Conservation (phyloP, 352 stramenopile species). For the Phytophthora cryptogea region DNA sequence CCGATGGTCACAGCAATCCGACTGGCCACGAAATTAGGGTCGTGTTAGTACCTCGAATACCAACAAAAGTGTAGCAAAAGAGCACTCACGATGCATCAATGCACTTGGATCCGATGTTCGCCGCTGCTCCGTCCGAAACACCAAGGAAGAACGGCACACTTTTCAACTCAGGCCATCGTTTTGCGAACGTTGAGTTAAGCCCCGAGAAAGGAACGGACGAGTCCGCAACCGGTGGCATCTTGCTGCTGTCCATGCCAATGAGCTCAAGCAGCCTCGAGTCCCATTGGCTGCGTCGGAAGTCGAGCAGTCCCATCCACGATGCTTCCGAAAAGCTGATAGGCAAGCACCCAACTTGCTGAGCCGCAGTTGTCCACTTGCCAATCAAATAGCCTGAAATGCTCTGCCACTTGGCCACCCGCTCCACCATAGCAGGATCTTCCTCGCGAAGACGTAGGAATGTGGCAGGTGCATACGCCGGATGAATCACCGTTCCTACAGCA, state of each 20-base stretch:
- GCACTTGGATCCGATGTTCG: slow-evolving; percentile 96
- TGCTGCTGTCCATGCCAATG: slow-evolving; percentile 65
- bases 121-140: slow-evolving; percentile 92
- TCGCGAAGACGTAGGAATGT: slow-evolving; percentile 87
- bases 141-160: slow-evolving; percentile 87
- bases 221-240: slow-evolving; percentile 75
- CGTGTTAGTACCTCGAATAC: slow-evolving; percentile 12
- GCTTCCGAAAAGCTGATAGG: slow-evolving; percentile 94
- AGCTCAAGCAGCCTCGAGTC: slow-evolving; percentile 80
- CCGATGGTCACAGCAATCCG: slow-evolving; percentile 94
- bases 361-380: slow-evolving; percentile 77
- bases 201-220: slow-evolving; percentile 66
- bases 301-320: slow-evolving; percentile 94
- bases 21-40: slow-evolving; percentile 26
- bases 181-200: slow-evolving; percentile 55
- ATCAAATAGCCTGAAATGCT: slow-evolving; percentile 91
- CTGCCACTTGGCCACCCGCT: slow-evolving; percentile 83
- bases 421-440: slow-evolving; percentile 45
- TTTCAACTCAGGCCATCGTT: slow-evolving; percentile 76
- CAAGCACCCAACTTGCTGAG: slow-evolving; percentile 36
- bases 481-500: slow-evolving; percentile 65
- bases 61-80: not conserved
- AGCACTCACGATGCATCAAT: slow-evolving; percentile 63
- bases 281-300: slow-evolving; percentile 88
- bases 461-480: slow-evolving; percentile 89